These are phyloP conservation scores for Phytophthora aleatoria DNA, from an alignment of 352 stramenopile species.

Conservation along the genomic window DNA sequence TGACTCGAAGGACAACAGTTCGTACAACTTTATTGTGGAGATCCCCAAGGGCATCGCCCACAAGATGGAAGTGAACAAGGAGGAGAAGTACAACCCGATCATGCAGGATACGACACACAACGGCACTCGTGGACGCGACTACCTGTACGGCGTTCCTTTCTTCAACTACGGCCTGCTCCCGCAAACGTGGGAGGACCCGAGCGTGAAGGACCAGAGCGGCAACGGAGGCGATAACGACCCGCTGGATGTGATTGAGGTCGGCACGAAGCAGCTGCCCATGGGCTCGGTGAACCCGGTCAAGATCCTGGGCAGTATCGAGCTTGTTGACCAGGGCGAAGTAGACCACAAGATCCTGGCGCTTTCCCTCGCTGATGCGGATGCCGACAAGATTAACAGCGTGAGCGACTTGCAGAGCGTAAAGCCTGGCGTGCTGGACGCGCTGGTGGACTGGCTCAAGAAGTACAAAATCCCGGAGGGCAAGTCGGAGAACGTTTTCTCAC, in stretches of 20 bases:
- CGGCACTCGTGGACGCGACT: conserved; percentile 92
- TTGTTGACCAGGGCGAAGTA: conserved; percentile 99
- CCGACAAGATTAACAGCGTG: conserved; percentile 83
- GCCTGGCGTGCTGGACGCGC: conserved; percentile 87
- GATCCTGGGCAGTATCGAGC: conserved; percentile 96
- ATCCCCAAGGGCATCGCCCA: conserved; percentile 97
- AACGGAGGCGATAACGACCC: conserved; percentile 98
- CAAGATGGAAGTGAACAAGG: conserved; percentile 99
- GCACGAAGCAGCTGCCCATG: conserved; percentile 90
- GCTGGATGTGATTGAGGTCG: conserved; percentile 99
- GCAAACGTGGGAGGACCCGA: conserved; percentile 99
- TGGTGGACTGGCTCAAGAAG: conserved; percentile 97
- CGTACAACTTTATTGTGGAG: conserved; percentile 98
- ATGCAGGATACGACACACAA: conserved; percentile 98
- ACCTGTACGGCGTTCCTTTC: conserved; percentile 97
- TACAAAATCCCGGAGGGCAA: conserved; percentile 99
- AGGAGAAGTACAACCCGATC: conserved; percentile 95
- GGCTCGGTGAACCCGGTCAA: conserved; percentile 96
- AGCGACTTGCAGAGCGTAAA: conserved; percentile 92
- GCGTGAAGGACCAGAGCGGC: conserved; percentile 78
- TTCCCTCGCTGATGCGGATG: conserved; percentile 88
- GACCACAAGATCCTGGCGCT: conserved; percentile 99
- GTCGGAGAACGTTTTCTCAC: conserved; percentile 92
- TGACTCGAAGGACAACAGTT: conserved; percentile 45
- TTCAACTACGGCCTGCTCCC: conserved; percentile 99